Conservation (phyloP, 2,329 filamentous ascomycete species). For the Neofusicoccum kwambonambiense region DNA sequence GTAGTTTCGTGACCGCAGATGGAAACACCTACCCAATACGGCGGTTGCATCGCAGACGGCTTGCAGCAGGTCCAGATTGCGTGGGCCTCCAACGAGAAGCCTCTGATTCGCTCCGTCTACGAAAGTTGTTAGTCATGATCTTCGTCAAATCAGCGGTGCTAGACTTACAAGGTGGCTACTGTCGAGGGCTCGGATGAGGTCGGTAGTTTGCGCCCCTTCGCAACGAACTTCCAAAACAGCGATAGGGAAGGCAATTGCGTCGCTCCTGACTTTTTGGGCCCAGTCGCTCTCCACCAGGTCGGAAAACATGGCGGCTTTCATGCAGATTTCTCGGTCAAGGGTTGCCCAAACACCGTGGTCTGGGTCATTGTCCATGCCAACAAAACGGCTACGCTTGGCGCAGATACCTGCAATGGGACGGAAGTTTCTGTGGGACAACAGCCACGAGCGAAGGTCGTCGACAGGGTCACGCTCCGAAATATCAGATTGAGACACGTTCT, state of each 20-base stretch:
- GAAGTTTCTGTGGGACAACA: conserved; percentile 44
- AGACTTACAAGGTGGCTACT: conserved; percentile 46
- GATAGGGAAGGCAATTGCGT: conserved; percentile 46
- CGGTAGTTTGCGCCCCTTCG: conserved; percentile 42
- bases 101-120: conserved; percentile 51
- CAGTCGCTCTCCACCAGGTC: conserved; percentile 34
- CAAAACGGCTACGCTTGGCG: conserved; percentile 49
- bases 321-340: conserved; percentile 48
- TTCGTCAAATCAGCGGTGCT: background rate
- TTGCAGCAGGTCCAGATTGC: conserved; percentile 51
- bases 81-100: conserved; percentile 55
- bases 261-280: conserved; percentile 26
- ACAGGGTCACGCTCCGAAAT: conserved; percentile 20
- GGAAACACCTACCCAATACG: conserved; percentile 44
- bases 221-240: conserved; percentile 52
- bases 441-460: conserved; percentile 40
- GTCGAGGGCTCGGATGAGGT: conserved; percentile 46
- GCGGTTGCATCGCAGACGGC: conserved; percentile 44
- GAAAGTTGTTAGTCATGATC: background rate
- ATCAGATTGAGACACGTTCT: conserved; percentile 23
- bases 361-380: conserved; percentile 46
- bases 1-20: background rate
- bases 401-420: conserved; percentile 47
- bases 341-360: conserved; percentile 48
- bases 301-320: conserved; percentile 34